Evolutionary conservation across 371 early-diverging fungal genomes (phyloP), one percentile per base, ranked within the genome.

Genomic region (Apophysomyces trapeziformis): DNA sequence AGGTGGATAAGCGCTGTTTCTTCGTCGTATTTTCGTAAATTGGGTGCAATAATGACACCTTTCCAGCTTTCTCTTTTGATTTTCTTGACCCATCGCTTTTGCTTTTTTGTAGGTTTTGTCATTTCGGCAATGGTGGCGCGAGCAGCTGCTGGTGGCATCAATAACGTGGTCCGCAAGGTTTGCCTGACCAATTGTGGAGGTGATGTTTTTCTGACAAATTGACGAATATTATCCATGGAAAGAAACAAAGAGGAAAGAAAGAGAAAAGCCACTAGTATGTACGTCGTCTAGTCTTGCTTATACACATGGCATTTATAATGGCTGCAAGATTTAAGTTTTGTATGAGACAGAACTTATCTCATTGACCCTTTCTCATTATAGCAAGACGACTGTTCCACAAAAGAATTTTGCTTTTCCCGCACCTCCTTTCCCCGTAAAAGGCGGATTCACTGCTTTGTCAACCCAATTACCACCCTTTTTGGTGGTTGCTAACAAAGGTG

Each of bases 1-100:
- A 75, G 46, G 21, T 70, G 66, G 14, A 66, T 65, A 12, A 69
- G 58, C 1, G 72, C 72, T 4, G 64, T 63, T 12, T 65, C 66
- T 44, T 69, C 69, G 35, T 64, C 67, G 8, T 67, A 50, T 21
- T 63, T 47, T n/a, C 60, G 62, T 64, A 75, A 72, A 26, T 63
- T 60, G 13, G 56, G 56, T 18, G 57, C 72, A 58, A 75, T 75
- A 37, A 69, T 58, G 8, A 70, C 62, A 12, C 75, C 75, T 43
- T 66, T 71, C 70, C 69, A 69, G 37, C 63, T 63, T 14, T 60
- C 61, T 36, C 64, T 59, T 21, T 67, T 58, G 37, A 75, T 63
- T 5, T 59, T 61, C 41, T 71, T 71, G n/a, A 75, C 69, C 41
- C 64, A 72, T n/a, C 54, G 64, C 21, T 58, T 58, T 58, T 72